phyloP scores from a whole-genome alignment of 192 early-diverging fungal genomes.

The Phycomyces nitens region DNA sequence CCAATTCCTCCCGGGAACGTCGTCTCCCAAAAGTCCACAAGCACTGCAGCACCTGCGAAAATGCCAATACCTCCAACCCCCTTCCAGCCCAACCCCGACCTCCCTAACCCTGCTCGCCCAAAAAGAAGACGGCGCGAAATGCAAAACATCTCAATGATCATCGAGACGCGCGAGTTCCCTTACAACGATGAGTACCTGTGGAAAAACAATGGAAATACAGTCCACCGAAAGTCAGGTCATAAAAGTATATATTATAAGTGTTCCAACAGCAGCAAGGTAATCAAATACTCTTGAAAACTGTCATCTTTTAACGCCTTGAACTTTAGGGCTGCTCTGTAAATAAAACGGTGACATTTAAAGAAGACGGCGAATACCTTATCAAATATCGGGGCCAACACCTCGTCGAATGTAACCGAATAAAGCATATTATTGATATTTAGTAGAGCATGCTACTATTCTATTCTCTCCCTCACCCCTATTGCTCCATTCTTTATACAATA shows the following conservation, averaged over 20 bases:
- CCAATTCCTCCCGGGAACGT: neutral
- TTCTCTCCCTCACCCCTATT: no score
- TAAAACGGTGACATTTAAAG: constrained; percentile 51
- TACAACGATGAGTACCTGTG: constrained; percentile 37
- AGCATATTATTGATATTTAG: constrained; percentile 8
- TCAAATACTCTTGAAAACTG: constrained; percentile 14
- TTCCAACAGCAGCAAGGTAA: constrained; percentile 37
- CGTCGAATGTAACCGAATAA: constrained; percentile 42
- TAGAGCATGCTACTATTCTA: no score
- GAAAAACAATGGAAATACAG: constrained; percentile 41
- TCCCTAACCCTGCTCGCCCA: neutral
- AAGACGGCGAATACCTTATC: constrained; percentile 48
- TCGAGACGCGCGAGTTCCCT: constrained; percentile 40
- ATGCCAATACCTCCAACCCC: neutral
- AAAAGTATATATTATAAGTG: constrained; percentile 42
- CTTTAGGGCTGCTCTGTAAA: constrained; percentile 42
- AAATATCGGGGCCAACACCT: constrained; percentile 54
- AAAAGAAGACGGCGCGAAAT: constrained; percentile 54
- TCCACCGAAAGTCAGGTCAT: constrained; percentile 34
- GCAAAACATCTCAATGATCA: constrained; percentile 54
- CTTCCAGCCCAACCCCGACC: neutral
- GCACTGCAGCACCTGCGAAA: neutral
- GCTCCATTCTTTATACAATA: no score
- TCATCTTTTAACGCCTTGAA: neutral
- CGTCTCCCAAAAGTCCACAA: neutral